Base-by-base conservation (phyloP, 2,329 filamentous ascomycete genomes). In the Neospermospora avenae region DNA sequence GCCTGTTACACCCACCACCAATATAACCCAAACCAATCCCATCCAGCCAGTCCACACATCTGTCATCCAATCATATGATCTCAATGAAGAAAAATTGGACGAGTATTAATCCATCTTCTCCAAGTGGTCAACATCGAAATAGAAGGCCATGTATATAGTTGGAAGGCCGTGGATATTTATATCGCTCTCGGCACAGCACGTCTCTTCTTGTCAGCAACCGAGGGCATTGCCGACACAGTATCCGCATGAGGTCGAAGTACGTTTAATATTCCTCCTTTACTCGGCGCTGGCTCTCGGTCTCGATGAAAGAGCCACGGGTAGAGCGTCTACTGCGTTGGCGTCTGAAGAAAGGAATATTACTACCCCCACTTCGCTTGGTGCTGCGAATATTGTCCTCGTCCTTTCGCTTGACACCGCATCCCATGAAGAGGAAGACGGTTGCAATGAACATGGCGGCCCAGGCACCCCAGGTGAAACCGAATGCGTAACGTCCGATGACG, bases 381-480 rank as follows among this genome's bases (percentile, higher is more conserved):
- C 18, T 37, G n/a, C 67, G 48, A 18, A 64, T 60, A 37, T 60
- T 55, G 24, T 65, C 66, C 34, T 65, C 59, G 57, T 65, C 77
- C 39, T 46, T 46, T 41, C 83, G 77, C 28, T 73, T 71, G 42
- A 61, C 51, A 41, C 69, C 55, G 63, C 84, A 82, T 55, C 85
- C 85, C 34, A 86, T 57, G 74, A 82, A 88, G 77, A 92, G 90
- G 60, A 91, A 76, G 31, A 90, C 66, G 3, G 82, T 83, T 16
- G 88, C 82, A 65, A 93, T 73, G 66, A 91, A 76, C 68, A 90
- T 82, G 57, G 82, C 81, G 10, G 82, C 83, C 75, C 86, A 85
- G 1, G 88, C 82, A 16, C 81, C 86, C 90, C 90, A 95, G 64
- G 85, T 86, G 77, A 92, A 93, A 46, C 83, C 90, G 70, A 91